Conservation (phyloP, 371 early-diverging fungal genomes). For the Zychaea mexicana region DNA sequence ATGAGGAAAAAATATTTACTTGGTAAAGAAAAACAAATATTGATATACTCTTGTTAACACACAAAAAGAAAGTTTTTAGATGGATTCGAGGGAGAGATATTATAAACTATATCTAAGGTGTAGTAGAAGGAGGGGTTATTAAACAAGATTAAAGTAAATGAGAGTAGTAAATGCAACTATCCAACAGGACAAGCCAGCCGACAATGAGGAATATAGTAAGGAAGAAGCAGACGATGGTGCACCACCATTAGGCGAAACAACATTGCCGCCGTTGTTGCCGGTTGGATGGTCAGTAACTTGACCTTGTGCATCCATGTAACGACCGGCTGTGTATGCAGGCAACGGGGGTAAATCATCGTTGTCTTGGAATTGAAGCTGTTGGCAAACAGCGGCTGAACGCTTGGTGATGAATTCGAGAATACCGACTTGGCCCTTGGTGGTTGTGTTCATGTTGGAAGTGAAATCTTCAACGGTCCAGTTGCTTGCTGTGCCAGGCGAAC, state of each 20-base stretch:
- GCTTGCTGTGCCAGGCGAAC: slow-evolving; percentile 44
- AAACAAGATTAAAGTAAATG: neutral
- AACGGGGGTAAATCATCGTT: slow-evolving; percentile 45
- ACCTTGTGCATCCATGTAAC: slow-evolving; percentile 28
- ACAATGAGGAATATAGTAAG: neutral
- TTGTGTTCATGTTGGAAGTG: slow-evolving; percentile 38
- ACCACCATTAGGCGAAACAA: slow-evolving; percentile 4
- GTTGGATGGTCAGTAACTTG: slow-evolving; percentile 16
- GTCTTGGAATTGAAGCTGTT: slow-evolving; percentile 37
- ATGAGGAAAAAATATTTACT: neutral
- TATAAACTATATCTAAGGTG: neutral
- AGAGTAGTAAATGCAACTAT: no score
- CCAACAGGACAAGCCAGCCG: neutral
- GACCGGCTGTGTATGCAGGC: slow-evolving; percentile 32
- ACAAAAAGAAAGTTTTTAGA: no score
- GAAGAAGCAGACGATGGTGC: neutral
- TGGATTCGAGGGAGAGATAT: no score
- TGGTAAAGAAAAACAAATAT: neutral
- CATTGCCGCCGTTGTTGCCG: neutral
- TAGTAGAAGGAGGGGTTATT: no score
- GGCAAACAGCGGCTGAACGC: slow-evolving; percentile 30
- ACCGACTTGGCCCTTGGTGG: slow-evolving; percentile 21
- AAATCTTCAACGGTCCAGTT: slow-evolving; percentile 46
- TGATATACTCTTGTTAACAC: no score
- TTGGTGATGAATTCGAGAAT: slow-evolving; percentile 32